Evolutionary conservation across 495 filamentous ascomycete genomes (phyloP), one percentile per base, ranked within the genome.

Genomic region (Darksidea phi): DNA sequence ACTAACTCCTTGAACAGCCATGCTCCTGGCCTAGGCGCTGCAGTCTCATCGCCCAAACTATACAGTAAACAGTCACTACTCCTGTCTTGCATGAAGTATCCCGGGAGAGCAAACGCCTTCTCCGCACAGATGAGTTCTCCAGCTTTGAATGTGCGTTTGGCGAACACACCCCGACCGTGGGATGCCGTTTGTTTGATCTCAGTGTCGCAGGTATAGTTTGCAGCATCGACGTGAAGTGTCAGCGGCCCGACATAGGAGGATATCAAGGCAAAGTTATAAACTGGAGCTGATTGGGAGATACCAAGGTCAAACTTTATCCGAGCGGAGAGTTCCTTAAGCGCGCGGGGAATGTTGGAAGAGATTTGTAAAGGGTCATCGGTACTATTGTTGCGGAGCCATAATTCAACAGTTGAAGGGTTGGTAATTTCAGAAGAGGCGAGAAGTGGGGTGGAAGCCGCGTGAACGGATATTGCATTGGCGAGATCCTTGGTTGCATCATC

Each of bases 111-210:
- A 53, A 85, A 82, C 0, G 82, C 80, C 57, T 84, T 85, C 60
- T 85, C 81, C 48, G 78, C 82, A 15, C 84, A 56, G 0, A 85
- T 64, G 12, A 85, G 71, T 6, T 83, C 80, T 0, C 82, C 83
- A 0, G 75, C 75, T 48, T 76, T 70, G 48, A 86, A 75, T 10
- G 64, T 73, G 21, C 71, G 63, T 12, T 78, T 80, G 0, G 78
- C 74, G 55, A 82, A 84, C 1, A 82, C 59, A 1, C 80, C 80
- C 17, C 74, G 70, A 8, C 81, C 78, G 50, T 64, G 62, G 25
- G 51, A 64, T 0, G 60, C 42, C 1, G 70, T 63, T 0, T 42
- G 10, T 26, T 68, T 70, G 3, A 77, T 57, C 36, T 61, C 41
- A 10, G 59, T 63, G 1, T 48, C 21, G 41, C 17, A 54, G 32